phyloP scores from a whole-genome alignment of 805 yeast species.

The Starmera dryadoides region DNA sequence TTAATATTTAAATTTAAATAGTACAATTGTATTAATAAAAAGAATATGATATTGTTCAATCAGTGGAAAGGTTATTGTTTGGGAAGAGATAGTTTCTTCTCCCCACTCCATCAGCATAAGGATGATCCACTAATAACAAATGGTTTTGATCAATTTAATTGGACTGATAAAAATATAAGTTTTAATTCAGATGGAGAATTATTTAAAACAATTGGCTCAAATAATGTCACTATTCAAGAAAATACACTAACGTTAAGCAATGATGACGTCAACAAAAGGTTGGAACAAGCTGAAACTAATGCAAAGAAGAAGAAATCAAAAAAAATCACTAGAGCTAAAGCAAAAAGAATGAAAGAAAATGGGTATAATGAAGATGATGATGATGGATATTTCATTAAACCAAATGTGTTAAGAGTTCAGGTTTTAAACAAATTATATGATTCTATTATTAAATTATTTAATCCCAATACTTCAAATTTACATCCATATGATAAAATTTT shows the following conservation, averaged over 20 bases:
- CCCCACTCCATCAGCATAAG: no score
- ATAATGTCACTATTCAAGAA: constrained; percentile 11
- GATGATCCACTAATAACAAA: constrained; percentile 15
- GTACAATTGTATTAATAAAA: no score
- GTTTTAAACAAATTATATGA: constrained; percentile 9
- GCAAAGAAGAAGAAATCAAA: constrained; percentile 8
- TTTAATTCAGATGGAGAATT: constrained; percentile 2
- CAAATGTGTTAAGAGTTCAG: constrained; percentile 11
- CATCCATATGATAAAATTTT: constrained; percentile 22
- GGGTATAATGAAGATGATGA: constrained; percentile 5
- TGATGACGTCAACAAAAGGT: constrained; percentile 3
- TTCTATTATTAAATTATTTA: constrained; percentile 7
- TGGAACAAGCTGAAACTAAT: neutral
- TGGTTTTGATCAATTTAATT: constrained; percentile 38
- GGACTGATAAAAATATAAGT: constrained; percentile 15
- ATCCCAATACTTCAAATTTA: no score
- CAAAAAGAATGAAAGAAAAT: constrained; percentile 5
- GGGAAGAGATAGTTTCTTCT: no score
- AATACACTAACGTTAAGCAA: constrained; percentile 5
- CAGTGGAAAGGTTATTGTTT: no score
- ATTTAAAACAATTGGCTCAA: constrained; percentile 2
- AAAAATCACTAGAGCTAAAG: constrained; percentile 1
- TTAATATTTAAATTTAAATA: no score
- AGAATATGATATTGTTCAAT: no score
- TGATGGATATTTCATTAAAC: constrained; percentile 3